Evolutionary conservation across 805 yeast species (phyloP), one percentile per base, ranked within the genome.

Genomic region (Metschnikowia lachancei): DNA sequence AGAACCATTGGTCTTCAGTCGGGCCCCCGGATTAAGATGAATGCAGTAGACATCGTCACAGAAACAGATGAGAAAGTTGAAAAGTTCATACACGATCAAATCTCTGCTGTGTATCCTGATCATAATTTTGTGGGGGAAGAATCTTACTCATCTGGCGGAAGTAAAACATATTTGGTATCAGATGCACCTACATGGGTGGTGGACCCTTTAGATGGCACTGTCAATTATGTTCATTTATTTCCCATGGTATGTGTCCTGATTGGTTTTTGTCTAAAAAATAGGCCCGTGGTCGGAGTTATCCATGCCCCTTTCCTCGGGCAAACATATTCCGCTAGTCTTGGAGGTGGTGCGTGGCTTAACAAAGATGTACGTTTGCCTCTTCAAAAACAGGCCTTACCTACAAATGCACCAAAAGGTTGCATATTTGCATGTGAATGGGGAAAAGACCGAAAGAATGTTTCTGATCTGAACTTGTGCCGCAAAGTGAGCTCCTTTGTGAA

Each of bases 371-470:
- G 30, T 30, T 41, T 50, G 20, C 54, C 56, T 24, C 34, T 50
- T 12, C 52, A 50, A 30, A 31, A 40, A 6, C 29, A 14, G 4
- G 38, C 45, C 3, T 36, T 52, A 14, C 50, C 53, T 10, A 33
- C 29, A 30, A 36, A 47, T 13, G 52, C 56, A 13, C 56, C 56
- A 2, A 42, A 43, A 36, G 56, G 56, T n/a, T 50, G 54, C 29
- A 47, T 52, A 11, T 52, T 52, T 35, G 44, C 50, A 40, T 52
- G 56, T 39, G 56, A 52, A 43, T 52, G 56, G 56, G 56, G 56
- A 11, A 52, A 52, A 37, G 54, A 52, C 31, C 45, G 54, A 33
- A 42, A 43, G 16, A 43, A 52, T 35, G n/a, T 33, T 16, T 37
- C 49, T 11, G 38, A 33, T 10, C 49, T 52, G 52, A 53, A 48